Percentiles rank a stretch among this genome's conserved stretches.
phyloP scores from a whole-genome alignment of 495 filamentous ascomycete species.

The Cercophora newfieldiana region DNA sequence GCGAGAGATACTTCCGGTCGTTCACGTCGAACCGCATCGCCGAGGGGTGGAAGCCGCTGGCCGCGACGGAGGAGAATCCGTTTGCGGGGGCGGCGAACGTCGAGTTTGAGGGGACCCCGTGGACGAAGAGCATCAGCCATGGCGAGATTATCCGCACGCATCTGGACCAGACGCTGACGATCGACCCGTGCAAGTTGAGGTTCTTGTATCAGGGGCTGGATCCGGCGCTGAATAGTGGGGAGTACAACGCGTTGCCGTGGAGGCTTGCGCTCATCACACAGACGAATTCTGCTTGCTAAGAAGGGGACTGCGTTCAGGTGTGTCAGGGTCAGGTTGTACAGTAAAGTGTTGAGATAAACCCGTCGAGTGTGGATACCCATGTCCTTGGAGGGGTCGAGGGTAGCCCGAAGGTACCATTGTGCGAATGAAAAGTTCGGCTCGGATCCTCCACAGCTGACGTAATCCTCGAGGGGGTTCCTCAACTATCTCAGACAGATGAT shows the following conservation, averaged over 20 bases:
- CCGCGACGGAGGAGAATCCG: conserved; percentile 24
- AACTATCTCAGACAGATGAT: background rate
- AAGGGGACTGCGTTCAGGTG: background rate
- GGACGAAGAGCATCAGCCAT: conserved; percentile 34
- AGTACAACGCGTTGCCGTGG: conserved; percentile 31
- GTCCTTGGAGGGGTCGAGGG: too few relatives aligned
- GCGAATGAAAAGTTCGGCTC: background rate
- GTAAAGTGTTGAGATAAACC: background rate
- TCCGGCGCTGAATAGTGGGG: conserved; percentile 4
- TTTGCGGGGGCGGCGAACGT: conserved; percentile 30
- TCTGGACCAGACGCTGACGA: conserved; percentile 26
- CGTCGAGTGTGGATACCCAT: conserved; percentile 12
- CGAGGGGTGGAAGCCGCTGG: conserved; percentile 24
- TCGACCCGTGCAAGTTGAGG: conserved; percentile 20
- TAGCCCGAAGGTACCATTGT: too few relatives aligned
- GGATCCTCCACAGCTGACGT: conserved; percentile 1
- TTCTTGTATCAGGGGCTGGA: conserved; percentile 32
- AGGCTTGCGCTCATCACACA: conserved; percentile 24
- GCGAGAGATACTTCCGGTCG: conserved; percentile 25
- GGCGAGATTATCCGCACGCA: conserved; percentile 25
- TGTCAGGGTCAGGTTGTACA: background rate
- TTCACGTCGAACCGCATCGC: conserved; percentile 25
- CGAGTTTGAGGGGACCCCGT: conserved; percentile 21
- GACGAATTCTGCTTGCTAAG: conserved; percentile 12
- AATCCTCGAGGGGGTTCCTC: conserved; percentile 6